These are phyloP conservation scores for Kwoniella mangroviensis DNA, from an alignment of 768 basidiomycete species.

Conservation along the genomic window DNA sequence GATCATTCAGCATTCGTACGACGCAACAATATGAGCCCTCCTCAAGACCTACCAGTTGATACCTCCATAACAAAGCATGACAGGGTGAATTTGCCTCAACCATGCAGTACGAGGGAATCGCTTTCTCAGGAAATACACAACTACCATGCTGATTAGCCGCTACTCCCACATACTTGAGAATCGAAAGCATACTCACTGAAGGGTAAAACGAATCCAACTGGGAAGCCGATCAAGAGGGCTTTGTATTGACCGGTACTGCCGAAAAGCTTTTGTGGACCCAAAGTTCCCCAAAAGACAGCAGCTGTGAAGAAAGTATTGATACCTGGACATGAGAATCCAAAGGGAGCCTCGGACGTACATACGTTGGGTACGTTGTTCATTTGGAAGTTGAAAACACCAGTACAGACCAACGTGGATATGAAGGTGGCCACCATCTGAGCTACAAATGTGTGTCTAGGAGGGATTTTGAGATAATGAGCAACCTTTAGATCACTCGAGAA, in stretches of 20 bases:
- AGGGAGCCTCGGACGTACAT: constrained; percentile 57
- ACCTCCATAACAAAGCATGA: constrained; percentile 36
- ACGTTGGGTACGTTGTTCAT: constrained; percentile 62
- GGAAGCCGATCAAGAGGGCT: constrained; percentile 74
- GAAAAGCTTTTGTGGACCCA: constrained; percentile 59
- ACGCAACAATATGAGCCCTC: not conserved
- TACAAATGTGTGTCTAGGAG: constrained; percentile 77
- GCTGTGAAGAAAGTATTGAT: constrained; percentile 60
- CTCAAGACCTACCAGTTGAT: constrained; percentile 15
- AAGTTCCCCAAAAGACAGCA: constrained; percentile 58
- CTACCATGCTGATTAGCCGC: constrained; percentile 1
- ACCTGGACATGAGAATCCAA: constrained; percentile 59
- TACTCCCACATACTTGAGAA: not conserved
- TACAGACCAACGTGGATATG: constrained; percentile 55
- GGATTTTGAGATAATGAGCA: constrained; percentile 73
- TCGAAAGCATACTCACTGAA: constrained; percentile 60
- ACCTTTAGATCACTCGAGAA: constrained; percentile 78
- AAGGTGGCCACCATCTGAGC: constrained; percentile 59
- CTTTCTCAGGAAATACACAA: constrained; percentile 22
- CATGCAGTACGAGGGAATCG: constrained; percentile 27
- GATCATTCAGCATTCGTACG: not conserved
- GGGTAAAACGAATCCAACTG: constrained; percentile 74
- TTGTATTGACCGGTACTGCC: constrained; percentile 59
- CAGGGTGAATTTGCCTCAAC: constrained; percentile 44
- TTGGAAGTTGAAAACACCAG: constrained; percentile 57